Evolutionary conservation across 2,329 filamentous ascomycete species (phyloP), one percentile per base, ranked within the genome.

Genomic region (Fusarium sp.): DNA sequence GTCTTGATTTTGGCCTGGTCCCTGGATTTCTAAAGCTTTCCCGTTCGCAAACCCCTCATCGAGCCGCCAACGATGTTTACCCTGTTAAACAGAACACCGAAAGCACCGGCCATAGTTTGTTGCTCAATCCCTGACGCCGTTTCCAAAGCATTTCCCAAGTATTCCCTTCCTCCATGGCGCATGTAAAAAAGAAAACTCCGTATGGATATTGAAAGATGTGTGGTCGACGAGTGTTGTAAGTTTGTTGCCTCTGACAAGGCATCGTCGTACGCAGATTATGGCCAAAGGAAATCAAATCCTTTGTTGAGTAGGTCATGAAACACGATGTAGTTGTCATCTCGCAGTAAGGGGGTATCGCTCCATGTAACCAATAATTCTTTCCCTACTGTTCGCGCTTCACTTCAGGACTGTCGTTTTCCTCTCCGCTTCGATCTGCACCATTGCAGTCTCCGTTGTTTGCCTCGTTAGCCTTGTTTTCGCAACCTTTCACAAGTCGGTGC

Each of bases 401-500:
- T 12, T 71, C 67, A 2, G 67, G 52, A n/a, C 40, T 65, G 13
- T 72, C 72, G 33, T 76, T 74, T 18, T 66, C 69, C 30, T 76
- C 75, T 28, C 65, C 71, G 31, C 63, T 72, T 52, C 72, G 68
- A 18, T 74, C 72, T 26, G 63, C 52, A 52, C 50, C 69, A 31
- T 68, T 70, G 20, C 56, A 57, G 15, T 75, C 74, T 34, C 72
- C 69, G 33, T 69, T 69, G 31, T 53, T 54, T 15, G 66, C 67
- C 26, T 79, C 77, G 26, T 63, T 65, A 28, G 57, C 69, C 66
- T 80, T 80, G 57, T 59, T 73, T 54, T 80, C 88, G 69, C 89
- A 91, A 5, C 88, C 88, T 74, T 91, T 91, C 34, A 91, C 89
- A 7, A 91, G 81, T 40, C 85, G 84, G 75, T 91, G 87, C 57